Evolutionary conservation across 306 rosid species (phyloP).

Genomic region (Fragaria nilgerrensis): DNA sequence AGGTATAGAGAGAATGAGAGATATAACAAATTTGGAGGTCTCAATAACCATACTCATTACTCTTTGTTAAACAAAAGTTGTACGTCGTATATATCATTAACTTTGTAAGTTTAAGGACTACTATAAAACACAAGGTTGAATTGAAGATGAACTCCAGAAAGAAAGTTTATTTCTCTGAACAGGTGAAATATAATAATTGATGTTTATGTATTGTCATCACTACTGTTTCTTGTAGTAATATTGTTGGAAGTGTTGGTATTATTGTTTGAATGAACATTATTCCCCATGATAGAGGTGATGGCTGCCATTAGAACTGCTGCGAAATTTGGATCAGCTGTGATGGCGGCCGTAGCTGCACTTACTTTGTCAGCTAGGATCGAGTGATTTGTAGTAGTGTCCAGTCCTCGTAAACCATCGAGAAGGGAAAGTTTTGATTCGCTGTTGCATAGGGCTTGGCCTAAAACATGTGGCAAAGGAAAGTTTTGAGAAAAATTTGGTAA

Average conservation of each 20-base stretch:
- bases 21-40: too few relatives aligned
- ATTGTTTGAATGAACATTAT: conserved; percentile 30
- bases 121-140: not conserved
- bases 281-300: conserved; percentile 47
- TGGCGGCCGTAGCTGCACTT: conserved; percentile 51
- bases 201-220: conserved; percentile 26
- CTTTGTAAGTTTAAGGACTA: not conserved
- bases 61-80: too few relatives aligned
- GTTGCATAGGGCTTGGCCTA: conserved; percentile 18
- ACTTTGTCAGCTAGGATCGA: conserved; percentile 31
- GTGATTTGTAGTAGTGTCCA: conserved; percentile 5
- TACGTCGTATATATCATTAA: too few relatives aligned
- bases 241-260: conserved; percentile 13
- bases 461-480: conserved; percentile 22
- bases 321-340: conserved; percentile 58
- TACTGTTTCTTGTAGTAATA: conserved; percentile 19
- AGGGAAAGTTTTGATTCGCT: conserved; percentile 8
- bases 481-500: conserved; percentile 10
- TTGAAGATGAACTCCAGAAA: not conserved
- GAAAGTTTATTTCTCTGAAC: not conserved
- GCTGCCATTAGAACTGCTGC: conserved; percentile 64
- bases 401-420: conserved; percentile 29
- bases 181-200: not conserved
- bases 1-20: too few relatives aligned
- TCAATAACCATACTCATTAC: too few relatives aligned